Evolutionary conservation across 2,329 filamentous ascomycete genomes (phyloP), one percentile per base, ranked within the genome.

Genomic region (Albifimbria verrucaria): DNA sequence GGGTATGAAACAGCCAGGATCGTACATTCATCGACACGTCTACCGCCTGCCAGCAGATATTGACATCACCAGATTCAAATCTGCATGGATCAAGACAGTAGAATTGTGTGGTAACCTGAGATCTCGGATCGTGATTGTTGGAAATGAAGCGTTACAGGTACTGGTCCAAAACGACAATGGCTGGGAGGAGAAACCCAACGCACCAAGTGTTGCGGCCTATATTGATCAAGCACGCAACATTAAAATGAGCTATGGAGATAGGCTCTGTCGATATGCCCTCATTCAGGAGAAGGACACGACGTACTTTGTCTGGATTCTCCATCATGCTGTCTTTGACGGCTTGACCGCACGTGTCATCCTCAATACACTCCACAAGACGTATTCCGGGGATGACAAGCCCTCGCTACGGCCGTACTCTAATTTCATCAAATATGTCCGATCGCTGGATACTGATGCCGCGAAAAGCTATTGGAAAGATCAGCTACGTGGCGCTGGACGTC

Each of bases 311-410:
- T 61, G 52, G 57, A 56, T 54, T 3, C 51, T 56, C 18, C 62
- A 64, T 22, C 78, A 81, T 55, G 71, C 72, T 12, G 62, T 79
- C 1, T 82, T 80, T 52, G 79, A 82, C 47, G 78, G 77, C 15
- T 79, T 77, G 74, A 75, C 71, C 1, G 73, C 77, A 70, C 70
- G 71, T 2, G 59, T 77, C 4, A 58, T 63, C n/a, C n/a, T 15
- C 52, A 61, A 22, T 48, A 54, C 17, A 39, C 52, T 2, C 41
- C 58, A 2, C 21, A 32, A 11, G 42, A 48, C 15, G 52, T 51
- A 10, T 60, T 59, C 32, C 42, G 41, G 5, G 32, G 32, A 6
- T 17, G 12, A 39, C 15, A 15, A 11, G 26, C 26, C n/a, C 41
- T 2, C 22, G 15, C 12, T 12, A 21, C 20, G 23, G 15, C 44